Evolutionary conservation across 2,329 filamentous ascomycete species (phyloP).

Genomic region (Teratosphaeriaceae sp.): DNA sequence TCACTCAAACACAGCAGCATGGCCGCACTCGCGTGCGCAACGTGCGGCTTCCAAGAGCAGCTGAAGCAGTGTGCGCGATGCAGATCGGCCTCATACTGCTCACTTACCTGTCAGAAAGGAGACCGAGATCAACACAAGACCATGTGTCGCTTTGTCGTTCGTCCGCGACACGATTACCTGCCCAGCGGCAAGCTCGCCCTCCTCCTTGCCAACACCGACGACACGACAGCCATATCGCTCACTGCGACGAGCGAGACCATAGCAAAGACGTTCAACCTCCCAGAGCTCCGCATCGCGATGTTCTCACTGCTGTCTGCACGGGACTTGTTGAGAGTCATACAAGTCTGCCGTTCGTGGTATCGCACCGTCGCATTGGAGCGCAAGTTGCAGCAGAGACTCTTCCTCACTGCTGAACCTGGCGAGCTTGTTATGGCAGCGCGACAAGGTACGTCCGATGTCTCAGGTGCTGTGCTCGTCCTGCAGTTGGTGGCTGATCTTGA

Average conservation of each 20-base stretch:
- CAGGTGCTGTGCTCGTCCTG: background rate
- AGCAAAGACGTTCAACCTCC: conserved; percentile 3
- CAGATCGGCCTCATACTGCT: conserved; percentile 41
- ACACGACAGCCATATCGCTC: background rate
- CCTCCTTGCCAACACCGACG: background rate
- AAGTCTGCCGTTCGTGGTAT: conserved; percentile 8
- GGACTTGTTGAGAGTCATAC: background rate
- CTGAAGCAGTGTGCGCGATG: conserved; percentile 9
- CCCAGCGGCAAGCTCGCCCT: background rate
- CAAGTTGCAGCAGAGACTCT: conserved; percentile 7
- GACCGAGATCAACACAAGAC: conserved; percentile 35
- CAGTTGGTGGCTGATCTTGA: background rate
- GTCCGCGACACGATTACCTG: background rate
- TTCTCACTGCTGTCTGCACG: conserved; percentile 3
- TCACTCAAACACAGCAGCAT: no score
- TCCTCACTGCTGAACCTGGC: conserved; percentile 6
- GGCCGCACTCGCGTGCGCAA: no score
- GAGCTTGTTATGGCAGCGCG: conserved; percentile 3
- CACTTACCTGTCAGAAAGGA: no score
- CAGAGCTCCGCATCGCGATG: conserved; percentile 6
- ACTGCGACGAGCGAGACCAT: background rate
- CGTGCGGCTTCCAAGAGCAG: no score
- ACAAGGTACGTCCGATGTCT: background rate
- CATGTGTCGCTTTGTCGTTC: conserved; percentile 14
- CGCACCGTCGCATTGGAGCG: conserved; percentile 2